These are phyloP conservation scores for Pythium volutum DNA, from an alignment of 352 stramenopile species.

Conservation along the genomic window DNA sequence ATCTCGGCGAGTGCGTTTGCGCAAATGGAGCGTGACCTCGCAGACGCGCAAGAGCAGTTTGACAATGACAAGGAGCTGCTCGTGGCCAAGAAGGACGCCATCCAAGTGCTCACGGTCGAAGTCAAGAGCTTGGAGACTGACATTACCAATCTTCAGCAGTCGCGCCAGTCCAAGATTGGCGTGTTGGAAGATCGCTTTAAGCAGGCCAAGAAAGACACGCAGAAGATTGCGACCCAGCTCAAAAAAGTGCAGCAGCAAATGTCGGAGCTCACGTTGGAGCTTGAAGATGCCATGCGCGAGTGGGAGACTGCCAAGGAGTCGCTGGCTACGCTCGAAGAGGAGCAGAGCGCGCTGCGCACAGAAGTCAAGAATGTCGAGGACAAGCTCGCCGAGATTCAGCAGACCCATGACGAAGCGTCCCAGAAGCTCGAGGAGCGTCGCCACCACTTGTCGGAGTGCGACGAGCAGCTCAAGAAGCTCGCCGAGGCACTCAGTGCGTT, in stretches of 20 bases:
- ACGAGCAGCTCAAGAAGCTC: conserved; percentile 91
- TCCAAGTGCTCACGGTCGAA: conserved; percentile 75
- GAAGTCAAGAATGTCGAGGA: conserved; percentile 70
- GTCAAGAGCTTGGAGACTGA: conserved; percentile 70
- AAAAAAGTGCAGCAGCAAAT: conserved; percentile 69
- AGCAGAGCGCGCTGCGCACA: conserved; percentile 57
- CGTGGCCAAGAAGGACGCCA: conserved; percentile 56
- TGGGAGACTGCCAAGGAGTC: conserved; percentile 57
- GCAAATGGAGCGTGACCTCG: conserved; percentile 73
- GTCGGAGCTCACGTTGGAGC: conserved; percentile 68
- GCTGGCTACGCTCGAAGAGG: conserved; percentile 46
- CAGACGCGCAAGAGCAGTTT: conserved; percentile 70
- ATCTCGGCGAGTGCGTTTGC: conserved; percentile 78
- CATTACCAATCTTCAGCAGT: conserved; percentile 81
- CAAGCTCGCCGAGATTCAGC: conserved; percentile 62
- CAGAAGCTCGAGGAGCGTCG: conserved; percentile 66
- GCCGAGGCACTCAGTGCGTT: conserved; percentile 69
- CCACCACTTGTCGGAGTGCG: conserved; percentile 78
- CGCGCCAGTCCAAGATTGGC: conserved; percentile 75
- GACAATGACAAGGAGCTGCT: conserved; percentile 59
- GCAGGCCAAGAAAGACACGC: conserved; percentile 70
- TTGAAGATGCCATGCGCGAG: conserved; percentile 68
- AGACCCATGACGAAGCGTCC: conserved; percentile 54
- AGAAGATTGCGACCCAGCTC: conserved; percentile 53
- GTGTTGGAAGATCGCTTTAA: conserved; percentile 74